phyloP scores from a whole-genome alignment of 2,329 filamentous ascomycete genomes.

The Tympanopsis confertula region DNA sequence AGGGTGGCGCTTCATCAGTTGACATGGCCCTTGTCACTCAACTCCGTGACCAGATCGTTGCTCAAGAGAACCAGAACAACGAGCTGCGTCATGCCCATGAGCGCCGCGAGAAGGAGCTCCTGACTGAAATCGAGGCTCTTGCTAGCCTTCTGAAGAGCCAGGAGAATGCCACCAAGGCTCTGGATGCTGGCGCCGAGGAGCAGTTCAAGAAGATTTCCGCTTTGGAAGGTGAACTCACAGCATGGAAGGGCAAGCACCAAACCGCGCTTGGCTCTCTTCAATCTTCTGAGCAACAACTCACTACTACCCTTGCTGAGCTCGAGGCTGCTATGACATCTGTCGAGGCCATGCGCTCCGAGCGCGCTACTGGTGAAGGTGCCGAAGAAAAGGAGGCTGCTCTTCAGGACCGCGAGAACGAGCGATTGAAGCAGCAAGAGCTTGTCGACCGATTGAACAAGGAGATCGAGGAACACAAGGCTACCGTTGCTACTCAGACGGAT shows the following conservation, averaged over 20 bases:
- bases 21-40: slow-evolving; percentile 84
- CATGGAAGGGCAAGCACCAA: slow-evolving; percentile 69
- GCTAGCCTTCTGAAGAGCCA: slow-evolving; percentile 36
- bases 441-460: slow-evolving; percentile 56
- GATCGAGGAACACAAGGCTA: slow-evolving; percentile 69
- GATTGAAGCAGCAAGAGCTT: slow-evolving; percentile 45
- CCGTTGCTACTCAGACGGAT: slow-evolving; percentile 16
- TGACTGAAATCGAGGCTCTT: slow-evolving; percentile 58
- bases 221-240: slow-evolving; percentile 59
- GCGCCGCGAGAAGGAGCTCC: slow-evolving; percentile 64
- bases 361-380: too few species aligned
- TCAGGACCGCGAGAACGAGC: slow-evolving; percentile 32
- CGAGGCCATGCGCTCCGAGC: slow-evolving; percentile 33
- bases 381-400: not conserved
- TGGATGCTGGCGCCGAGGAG: slow-evolving; percentile 10
- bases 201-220: slow-evolving; percentile 47
- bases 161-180: not conserved
- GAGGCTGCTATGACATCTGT: slow-evolving; percentile 45
- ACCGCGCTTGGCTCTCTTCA: slow-evolving; percentile 60
- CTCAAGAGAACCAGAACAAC: slow-evolving; percentile 71
- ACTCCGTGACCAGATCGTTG: slow-evolving; percentile 76
- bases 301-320: slow-evolving; percentile 61
- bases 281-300: slow-evolving; percentile 60
- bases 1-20: slow-evolving; percentile 65
- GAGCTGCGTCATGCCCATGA: too few species aligned